Evolutionary conservation across 2,329 filamentous ascomycete genomes (phyloP).

Genomic region (Lachnum nothofagi): DNA sequence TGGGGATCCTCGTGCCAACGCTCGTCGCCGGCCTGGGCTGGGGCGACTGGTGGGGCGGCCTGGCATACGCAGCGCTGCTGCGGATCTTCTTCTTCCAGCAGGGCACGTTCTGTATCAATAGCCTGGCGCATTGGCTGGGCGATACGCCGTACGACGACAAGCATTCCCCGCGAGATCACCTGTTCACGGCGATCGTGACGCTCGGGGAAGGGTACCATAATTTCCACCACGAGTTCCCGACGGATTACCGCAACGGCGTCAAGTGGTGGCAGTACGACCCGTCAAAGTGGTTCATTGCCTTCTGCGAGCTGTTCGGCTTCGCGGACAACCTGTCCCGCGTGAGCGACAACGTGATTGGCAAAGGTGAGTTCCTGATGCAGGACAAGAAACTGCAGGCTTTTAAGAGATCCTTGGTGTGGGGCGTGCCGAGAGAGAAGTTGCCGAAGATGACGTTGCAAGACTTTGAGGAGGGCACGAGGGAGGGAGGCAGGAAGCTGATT

Average conservation of each 20-base stretch:
- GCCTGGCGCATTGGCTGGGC: slow-evolving; percentile 79
- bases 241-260: slow-evolving; percentile 87
- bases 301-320: slow-evolving; percentile 73
- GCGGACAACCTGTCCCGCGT: slow-evolving; percentile 84
- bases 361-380: slow-evolving; percentile 75
- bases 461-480: slow-evolving; percentile 68
- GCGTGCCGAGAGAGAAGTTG: slow-evolving; percentile 72
- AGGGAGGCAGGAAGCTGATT: slow-evolving; percentile 64
- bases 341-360: slow-evolving; percentile 83
- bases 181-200: slow-evolving; percentile 78
- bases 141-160: slow-evolving; percentile 87
- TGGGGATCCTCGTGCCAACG: slow-evolving; percentile 69
- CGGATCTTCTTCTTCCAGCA: slow-evolving; percentile 84
- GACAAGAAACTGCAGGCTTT: slow-evolving; percentile 88
- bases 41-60: slow-evolving; percentile 68
- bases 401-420: slow-evolving; percentile 74
- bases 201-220: slow-evolving; percentile 87
- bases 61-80: slow-evolving; percentile 76
- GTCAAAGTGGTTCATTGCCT: slow-evolving; percentile 81
- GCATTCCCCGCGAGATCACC: slow-evolving; percentile 80
- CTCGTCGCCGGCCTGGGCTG: slow-evolving; percentile 43
- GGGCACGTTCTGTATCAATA: slow-evolving; percentile 88
- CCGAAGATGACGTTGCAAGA: slow-evolving; percentile 81
- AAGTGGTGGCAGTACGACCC: slow-evolving; percentile 86
- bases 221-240: slow-evolving; percentile 90